A percentile compares a stretch with the other conserved stretches of the same genome.
phyloP scores from a whole-genome alignment of 2,329 filamentous ascomycete genomes.

The Fusarium penzigii region DNA sequence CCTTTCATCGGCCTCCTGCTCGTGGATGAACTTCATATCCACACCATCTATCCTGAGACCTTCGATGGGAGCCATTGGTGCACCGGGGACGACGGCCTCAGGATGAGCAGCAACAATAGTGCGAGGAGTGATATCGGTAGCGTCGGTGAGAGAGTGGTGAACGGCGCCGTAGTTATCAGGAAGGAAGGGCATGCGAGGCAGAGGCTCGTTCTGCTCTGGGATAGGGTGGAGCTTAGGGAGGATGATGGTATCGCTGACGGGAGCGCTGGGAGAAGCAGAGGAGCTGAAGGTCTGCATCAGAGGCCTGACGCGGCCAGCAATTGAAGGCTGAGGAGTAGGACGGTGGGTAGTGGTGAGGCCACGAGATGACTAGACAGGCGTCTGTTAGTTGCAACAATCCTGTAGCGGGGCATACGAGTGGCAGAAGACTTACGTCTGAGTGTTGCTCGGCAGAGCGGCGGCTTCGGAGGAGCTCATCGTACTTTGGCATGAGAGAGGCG shows the following conservation, averaged over 20 bases:
- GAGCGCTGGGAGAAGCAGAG: slow-evolving; percentile 43
- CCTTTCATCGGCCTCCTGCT: slow-evolving; percentile 33
- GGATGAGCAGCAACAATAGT: slow-evolving; percentile 59
- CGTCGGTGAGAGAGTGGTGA: slow-evolving; percentile 44
- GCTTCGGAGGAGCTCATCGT: slow-evolving; percentile 46
- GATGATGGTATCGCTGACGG: slow-evolving; percentile 51
- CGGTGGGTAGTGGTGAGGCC: slow-evolving; percentile 50
- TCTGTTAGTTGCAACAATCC: slow-evolving; percentile 11
- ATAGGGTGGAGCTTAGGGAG: slow-evolving; percentile 48
- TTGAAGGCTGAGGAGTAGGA: slow-evolving; percentile 46
- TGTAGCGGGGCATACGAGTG: background rate
- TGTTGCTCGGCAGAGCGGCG: slow-evolving; percentile 33
- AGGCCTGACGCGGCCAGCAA: slow-evolving; percentile 49
- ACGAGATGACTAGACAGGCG: slow-evolving; percentile 34
- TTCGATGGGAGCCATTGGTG: slow-evolving; percentile 59
- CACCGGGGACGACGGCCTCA: slow-evolving; percentile 50
- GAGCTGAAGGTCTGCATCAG: slow-evolving; percentile 66
- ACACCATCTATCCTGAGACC: slow-evolving; percentile 58
- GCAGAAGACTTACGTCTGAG: slow-evolving; percentile 40
- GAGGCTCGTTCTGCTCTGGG: slow-evolving; percentile 33
- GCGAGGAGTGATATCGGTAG: slow-evolving; percentile 48
- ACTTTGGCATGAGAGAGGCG: slow-evolving; percentile 47
- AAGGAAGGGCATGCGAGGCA: slow-evolving; percentile 59
- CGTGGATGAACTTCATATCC: slow-evolving; percentile 55
- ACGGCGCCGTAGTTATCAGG: slow-evolving; percentile 55